Percentiles rank a stretch among this genome's conserved stretches.
Evolutionary conservation across 2,329 filamentous ascomycete genomes (phyloP).

Genomic region (Phyllosticta citrichinensis): DNA sequence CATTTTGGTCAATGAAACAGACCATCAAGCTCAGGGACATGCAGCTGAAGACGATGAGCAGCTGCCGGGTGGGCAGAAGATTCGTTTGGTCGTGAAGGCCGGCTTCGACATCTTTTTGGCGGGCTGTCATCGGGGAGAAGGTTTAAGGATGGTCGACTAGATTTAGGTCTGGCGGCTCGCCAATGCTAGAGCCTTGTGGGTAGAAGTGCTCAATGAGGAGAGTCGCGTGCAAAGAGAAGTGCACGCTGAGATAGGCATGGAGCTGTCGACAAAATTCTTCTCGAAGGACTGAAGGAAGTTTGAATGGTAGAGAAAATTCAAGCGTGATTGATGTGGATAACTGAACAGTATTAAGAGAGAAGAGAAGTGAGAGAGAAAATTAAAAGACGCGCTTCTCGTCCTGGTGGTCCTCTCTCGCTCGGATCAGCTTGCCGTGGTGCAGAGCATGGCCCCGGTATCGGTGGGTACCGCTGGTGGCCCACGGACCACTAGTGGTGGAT

Average conservation of each 20-base stretch:
- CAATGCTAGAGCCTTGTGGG: background rate
- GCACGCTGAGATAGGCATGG: background rate
- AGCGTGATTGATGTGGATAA: background rate
- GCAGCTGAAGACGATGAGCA: constrained; percentile 42
- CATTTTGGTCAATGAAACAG: constrained; percentile 48
- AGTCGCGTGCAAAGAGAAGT: background rate
- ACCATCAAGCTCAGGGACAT: constrained; percentile 46
- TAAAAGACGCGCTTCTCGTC: background rate
- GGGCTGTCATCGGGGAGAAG: background rate
- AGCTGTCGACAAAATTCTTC: background rate
- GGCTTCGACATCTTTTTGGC: constrained; percentile 28
- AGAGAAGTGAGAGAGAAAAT: background rate
- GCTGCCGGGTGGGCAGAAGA: constrained; percentile 42
- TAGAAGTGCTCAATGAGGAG: background rate
- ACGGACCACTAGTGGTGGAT: background rate
- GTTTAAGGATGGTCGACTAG: background rate
- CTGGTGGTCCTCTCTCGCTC: background rate
- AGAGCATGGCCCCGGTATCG: background rate
- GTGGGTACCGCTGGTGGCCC: background rate
- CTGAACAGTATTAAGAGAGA: background rate
- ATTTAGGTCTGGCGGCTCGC: background rate
- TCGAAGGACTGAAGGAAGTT: background rate
- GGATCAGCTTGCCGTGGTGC: background rate
- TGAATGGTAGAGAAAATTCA: background rate
- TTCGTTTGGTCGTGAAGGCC: constrained; percentile 48